Conservation (phyloP, 1,284 basidiomycete species). For the Hymenochaete sp. region DNA sequence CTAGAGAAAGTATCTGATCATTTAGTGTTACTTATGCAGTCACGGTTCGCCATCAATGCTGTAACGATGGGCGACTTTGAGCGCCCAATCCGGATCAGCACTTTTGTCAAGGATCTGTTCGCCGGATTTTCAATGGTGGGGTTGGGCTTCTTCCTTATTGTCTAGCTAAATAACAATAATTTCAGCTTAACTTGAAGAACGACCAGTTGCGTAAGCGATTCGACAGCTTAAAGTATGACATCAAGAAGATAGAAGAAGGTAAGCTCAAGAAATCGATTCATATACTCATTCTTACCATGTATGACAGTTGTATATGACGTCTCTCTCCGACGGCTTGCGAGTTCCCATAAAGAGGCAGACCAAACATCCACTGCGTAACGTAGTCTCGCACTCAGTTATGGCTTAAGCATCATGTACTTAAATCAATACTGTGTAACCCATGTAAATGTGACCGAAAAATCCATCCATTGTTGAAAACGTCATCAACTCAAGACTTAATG, state of each 20-base stretch:
- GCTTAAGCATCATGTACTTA: no score
- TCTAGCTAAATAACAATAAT: not conserved
- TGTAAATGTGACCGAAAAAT: no score
- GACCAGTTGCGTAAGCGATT: constrained; percentile 70
- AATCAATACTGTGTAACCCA: no score
- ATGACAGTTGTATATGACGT: constrained; percentile 74
- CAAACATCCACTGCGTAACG: not conserved
- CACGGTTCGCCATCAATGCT: constrained; percentile 72
- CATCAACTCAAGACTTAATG: no score
- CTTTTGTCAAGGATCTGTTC: constrained; percentile 77
- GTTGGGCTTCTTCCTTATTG: not conserved
- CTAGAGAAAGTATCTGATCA: constrained; percentile 2
- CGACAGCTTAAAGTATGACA: constrained; percentile 78
- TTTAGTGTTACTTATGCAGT: constrained; percentile 44
- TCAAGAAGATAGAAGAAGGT: constrained; percentile 89
- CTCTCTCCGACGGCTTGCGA: constrained; percentile 61
- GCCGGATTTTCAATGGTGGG: constrained; percentile 73
- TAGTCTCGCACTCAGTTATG: no score
- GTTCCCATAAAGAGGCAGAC: constrained; percentile 4
- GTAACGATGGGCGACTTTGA: constrained; percentile 79
- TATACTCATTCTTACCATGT: constrained; percentile 10
- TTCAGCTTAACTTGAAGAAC: constrained; percentile 82
- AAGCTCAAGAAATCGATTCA: constrained; percentile 17
- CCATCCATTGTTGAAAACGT: no score
- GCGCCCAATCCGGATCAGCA: constrained; percentile 68